These are phyloP conservation scores for Aspergillus niger DNA, from an alignment of 2,329 filamentous ascomycete genomes.

Conservation along the genomic window DNA sequence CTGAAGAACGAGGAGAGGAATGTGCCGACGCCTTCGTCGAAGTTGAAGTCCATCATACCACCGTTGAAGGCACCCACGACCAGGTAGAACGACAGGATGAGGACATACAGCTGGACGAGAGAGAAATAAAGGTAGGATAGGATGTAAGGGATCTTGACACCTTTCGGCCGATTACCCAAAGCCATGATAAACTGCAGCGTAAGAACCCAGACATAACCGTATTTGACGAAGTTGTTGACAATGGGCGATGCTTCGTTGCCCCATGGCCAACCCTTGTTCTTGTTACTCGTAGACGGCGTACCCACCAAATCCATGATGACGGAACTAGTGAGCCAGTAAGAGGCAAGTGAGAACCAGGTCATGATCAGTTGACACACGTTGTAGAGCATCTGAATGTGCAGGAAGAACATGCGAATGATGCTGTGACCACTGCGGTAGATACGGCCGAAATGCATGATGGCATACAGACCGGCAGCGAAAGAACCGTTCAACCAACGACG, in stretches of 20 bases:
- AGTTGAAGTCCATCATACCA: constrained; percentile 61
- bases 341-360: constrained; percentile 82
- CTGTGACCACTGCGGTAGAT: constrained; percentile 99
- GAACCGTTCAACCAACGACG: constrained; percentile 99
- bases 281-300: constrained; percentile 58
- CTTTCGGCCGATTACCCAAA: constrained; percentile 94
- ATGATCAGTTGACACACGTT: constrained; percentile 86
- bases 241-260: constrained; percentile 83
- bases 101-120: constrained; percentile 84
- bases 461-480: constrained; percentile 94
- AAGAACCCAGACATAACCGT: constrained; percentile 87
- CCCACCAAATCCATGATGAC: constrained; percentile 98
- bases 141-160: constrained; percentile 85
- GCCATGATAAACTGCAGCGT: constrained; percentile 95
- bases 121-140: constrained; percentile 85
- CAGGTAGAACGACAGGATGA: constrained; percentile 84
- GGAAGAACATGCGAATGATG: constrained; percentile 96
- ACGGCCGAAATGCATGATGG: constrained; percentile 95
- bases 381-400: constrained; percentile 95
- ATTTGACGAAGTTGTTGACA: constrained; percentile 88
- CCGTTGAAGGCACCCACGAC: constrained; percentile 79
- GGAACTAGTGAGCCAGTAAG: constrained; percentile 94
- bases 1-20: constrained; percentile 83
- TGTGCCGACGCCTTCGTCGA: constrained; percentile 60
- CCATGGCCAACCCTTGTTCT: constrained; percentile 79